phyloP scores from a whole-genome alignment of 2,329 filamentous ascomycete species.

The Fusarium abutilonis region DNA sequence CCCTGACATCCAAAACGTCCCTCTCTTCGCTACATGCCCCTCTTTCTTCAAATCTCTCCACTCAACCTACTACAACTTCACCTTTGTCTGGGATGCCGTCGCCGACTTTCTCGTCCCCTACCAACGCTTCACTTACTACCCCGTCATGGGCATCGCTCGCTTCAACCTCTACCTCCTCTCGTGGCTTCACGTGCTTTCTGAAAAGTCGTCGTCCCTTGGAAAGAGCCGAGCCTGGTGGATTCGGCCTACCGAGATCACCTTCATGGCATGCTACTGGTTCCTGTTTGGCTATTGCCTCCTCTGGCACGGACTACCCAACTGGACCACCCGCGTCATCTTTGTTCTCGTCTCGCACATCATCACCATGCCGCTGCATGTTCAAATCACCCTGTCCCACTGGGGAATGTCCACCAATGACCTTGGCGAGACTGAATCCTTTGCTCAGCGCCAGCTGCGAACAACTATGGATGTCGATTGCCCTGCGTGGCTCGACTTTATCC shows the following conservation, averaged over 20 bases:
- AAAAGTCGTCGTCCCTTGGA: constrained; percentile 65
- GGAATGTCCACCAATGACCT: constrained; percentile 75
- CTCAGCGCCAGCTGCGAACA: constrained; percentile 74
- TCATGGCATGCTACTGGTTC: constrained; percentile 73
- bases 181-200: constrained; percentile 70
- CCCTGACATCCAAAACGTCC: constrained; percentile 72
- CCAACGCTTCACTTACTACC: constrained; percentile 76
- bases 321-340: constrained; percentile 66
- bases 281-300: constrained; percentile 74
- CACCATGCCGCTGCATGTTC: constrained; percentile 75
- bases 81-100: constrained; percentile 69
- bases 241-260: constrained; percentile 70
- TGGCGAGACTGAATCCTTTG: constrained; percentile 71
- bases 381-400: constrained; percentile 78
- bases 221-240: constrained; percentile 71
- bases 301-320: constrained; percentile 67
- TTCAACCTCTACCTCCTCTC: constrained; percentile 78
- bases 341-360: constrained; percentile 71
- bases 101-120: constrained; percentile 68
- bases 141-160: constrained; percentile 71
- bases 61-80: constrained; percentile 71
- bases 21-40: constrained; percentile 73
- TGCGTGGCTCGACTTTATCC: constrained; percentile 75
- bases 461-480: constrained; percentile 81
- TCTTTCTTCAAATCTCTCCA: constrained; percentile 71